A percentile compares a stretch with the other conserved stretches of the same genome.
phyloP scores from a whole-genome alignment of 2,329 filamentous ascomycete species.

The Fusarium multiceps region DNA sequence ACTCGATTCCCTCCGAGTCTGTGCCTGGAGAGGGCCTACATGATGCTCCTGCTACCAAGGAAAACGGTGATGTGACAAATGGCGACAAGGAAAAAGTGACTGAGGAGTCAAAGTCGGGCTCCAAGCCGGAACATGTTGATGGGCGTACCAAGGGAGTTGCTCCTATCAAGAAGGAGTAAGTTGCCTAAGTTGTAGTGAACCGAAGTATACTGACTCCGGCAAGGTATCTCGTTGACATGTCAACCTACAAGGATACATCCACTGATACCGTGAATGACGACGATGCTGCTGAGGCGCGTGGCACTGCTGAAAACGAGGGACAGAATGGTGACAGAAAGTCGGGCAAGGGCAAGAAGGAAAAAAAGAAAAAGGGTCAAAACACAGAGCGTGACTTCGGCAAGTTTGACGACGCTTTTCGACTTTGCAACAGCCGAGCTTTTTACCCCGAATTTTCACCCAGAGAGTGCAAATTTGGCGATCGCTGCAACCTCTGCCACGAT shows the following conservation, averaged over 20 bases:
- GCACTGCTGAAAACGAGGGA: constrained; percentile 50
- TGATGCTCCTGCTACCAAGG: constrained; percentile 28
- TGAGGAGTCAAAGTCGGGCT: constrained; percentile 12
- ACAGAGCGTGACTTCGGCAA: constrained; percentile 83
- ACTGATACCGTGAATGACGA: constrained; percentile 54
- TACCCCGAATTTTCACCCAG: constrained; percentile 84
- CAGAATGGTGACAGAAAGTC: constrained; percentile 69
- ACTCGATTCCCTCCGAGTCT: constrained; percentile 33
- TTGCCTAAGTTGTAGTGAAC: constrained; percentile 7
- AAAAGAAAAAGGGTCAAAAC: constrained; percentile 75
- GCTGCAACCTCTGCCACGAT: constrained; percentile 85
- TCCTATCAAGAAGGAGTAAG: constrained; percentile 78
- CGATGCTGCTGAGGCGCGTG: constrained; percentile 61
- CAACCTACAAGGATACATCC: constrained; percentile 42
- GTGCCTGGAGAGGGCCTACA: constrained; percentile 38
- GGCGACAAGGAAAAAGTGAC: constrained; percentile 31
- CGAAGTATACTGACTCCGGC: background rate
- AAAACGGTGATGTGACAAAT: constrained; percentile 30
- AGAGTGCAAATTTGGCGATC: constrained; percentile 80
- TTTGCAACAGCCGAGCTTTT: constrained; percentile 80
- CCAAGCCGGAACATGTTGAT: constrained; percentile 35
- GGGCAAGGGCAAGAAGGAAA: constrained; percentile 53
- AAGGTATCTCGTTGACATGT: constrained; percentile 58
- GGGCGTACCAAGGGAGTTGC: constrained; percentile 68
- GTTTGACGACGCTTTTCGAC: constrained; percentile 78